A percentile compares a stretch with the other conserved stretches of the same genome.
Conservation (phyloP, 2,329 filamentous ascomycete species). For the Aspergillus intermedius region DNA sequence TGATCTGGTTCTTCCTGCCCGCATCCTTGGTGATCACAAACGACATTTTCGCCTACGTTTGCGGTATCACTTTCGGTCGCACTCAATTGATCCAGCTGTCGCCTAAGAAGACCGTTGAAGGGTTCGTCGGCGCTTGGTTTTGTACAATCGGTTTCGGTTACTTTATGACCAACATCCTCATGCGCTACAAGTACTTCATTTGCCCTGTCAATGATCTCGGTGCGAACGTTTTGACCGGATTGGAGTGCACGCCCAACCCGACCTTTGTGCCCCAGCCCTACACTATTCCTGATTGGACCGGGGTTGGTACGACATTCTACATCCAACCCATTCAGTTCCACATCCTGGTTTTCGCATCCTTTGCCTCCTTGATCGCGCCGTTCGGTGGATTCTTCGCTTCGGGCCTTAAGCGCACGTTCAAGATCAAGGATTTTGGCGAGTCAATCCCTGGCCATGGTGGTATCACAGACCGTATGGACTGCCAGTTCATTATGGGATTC, state of each 20-base stretch:
- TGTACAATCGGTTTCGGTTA: slow-evolving; percentile 86
- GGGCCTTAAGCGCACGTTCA: slow-evolving; percentile 95
- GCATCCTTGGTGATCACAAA: slow-evolving; percentile 95
- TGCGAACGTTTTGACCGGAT: slow-evolving; percentile 83
- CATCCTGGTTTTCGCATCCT: slow-evolving; percentile 80
- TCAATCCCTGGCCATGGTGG: slow-evolving; percentile 96
- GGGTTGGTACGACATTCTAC: slow-evolving; percentile 64
- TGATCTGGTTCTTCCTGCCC: slow-evolving; percentile 99
- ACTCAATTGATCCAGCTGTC: slow-evolving; percentile 97
- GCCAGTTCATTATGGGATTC: slow-evolving; percentile 99
- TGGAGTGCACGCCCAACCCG: slow-evolving; percentile 84
- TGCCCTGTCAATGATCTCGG: slow-evolving; percentile 96
- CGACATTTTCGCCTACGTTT: slow-evolving; percentile 97
- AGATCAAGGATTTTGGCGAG: slow-evolving; percentile 99
- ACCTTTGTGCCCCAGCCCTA: slow-evolving; percentile 78
- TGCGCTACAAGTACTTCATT: slow-evolving; percentile 93
- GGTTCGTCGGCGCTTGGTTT: slow-evolving; percentile 91
- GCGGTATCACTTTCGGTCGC: slow-evolving; percentile 91
- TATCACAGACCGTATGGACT: slow-evolving; percentile 99
- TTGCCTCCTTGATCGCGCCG: slow-evolving; percentile 91
- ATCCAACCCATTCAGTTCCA: slow-evolving; percentile 90
- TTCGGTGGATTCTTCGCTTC: slow-evolving; percentile 99
- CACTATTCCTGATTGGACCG: slow-evolving; percentile 64
- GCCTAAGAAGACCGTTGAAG: slow-evolving; percentile 98
- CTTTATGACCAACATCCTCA: slow-evolving; percentile 72